Evolutionary conservation across 2,329 filamentous ascomycete genomes (phyloP), one percentile per base, ranked within the genome.

Genomic region (Cordyceps militaris): DNA sequence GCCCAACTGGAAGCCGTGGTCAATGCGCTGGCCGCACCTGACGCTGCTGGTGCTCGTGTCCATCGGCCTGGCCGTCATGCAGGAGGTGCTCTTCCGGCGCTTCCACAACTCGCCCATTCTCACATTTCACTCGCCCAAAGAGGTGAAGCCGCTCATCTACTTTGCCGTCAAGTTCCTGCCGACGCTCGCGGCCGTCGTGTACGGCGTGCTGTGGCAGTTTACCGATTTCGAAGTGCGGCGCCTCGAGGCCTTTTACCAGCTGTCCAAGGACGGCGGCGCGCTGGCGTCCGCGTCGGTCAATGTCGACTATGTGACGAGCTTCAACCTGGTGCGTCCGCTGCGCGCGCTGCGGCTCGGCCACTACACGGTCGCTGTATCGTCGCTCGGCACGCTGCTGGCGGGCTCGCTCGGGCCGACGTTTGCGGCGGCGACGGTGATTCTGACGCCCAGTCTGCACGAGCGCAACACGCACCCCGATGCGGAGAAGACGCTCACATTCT

Each of bases 271-370:
- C 3, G 77, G 76, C 3, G 85, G 85, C 14, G 83, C 85, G 1
- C 70, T 84, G 21, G 85, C 84, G 0, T 80, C 79, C 40, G 80
- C 84, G 66, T 88, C 84, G 0, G 80, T 91, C 65, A 90, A 89
- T 61, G 85, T 88, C 60, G 85, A 89, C 68, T 91, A 91, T 60
- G 78, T 88, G 46, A 89, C 86, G 5, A 79, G 83, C 63, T 81
- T 86, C 71, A 84, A 79, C 64, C 83, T 88, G 64, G 70, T 86
- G 40, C 78, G 85, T 2, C 87, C 87, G 0, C 69, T 89, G 4
- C 76, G 79, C 47, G 86, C 87, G 1, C 65, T 89, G 3, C 75
- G 75, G 60, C 79, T 82, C 61, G 78, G 77, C 46, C 87, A 91
- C 64, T 87, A 85, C 66, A 85, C 87, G 0, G 87, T 91, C 6